These are phyloP conservation scores for Babesia ovis DNA, from an alignment of 169 alveolate genomes.

Conservation along the genomic window DNA sequence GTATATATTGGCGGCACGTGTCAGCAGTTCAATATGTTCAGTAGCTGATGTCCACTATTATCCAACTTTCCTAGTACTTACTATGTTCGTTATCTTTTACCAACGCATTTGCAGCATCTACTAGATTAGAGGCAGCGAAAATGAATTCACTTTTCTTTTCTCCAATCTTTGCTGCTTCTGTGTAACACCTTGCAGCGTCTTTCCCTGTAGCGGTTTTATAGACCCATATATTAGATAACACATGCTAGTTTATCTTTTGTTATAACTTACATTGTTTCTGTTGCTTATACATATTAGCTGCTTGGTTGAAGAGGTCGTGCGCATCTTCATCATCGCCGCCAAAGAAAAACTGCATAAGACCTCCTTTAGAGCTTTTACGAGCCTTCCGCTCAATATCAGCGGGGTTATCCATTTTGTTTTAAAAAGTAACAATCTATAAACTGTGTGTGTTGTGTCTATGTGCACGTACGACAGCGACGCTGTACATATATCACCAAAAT, in stretches of 20 bases:
- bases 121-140: constrained; percentile 53
- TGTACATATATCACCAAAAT: constrained; percentile 2
- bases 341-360: constrained; percentile 46
- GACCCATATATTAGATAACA: too few relatives aligned
- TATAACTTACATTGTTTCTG: constrained; percentile 53
- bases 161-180: constrained; percentile 41
- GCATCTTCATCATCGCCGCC: constrained; percentile 73
- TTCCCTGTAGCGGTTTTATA: constrained; percentile 40
- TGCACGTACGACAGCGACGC: constrained; percentile 2
- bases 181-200: constrained; percentile 64
- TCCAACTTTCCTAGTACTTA: too few relatives aligned
- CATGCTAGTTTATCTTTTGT: too few relatives aligned
- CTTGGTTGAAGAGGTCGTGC: constrained; percentile 71
- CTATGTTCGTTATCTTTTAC: constrained; percentile 41
- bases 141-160: constrained; percentile 60
- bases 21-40: constrained; percentile 54
- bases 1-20: constrained; percentile 71
- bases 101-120: constrained; percentile 52
- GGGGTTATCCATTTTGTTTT: constrained; percentile 39
- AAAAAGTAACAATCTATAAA: too few relatives aligned
- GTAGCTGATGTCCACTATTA: constrained; percentile 43
- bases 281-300: constrained; percentile 73
- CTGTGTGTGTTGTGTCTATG: neutral
- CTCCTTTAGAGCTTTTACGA: constrained; percentile 56
- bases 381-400: constrained; percentile 69